Evolutionary conservation across 352 stramenopile species (phyloP).

Genomic region (Pythium dissotocum): DNA sequence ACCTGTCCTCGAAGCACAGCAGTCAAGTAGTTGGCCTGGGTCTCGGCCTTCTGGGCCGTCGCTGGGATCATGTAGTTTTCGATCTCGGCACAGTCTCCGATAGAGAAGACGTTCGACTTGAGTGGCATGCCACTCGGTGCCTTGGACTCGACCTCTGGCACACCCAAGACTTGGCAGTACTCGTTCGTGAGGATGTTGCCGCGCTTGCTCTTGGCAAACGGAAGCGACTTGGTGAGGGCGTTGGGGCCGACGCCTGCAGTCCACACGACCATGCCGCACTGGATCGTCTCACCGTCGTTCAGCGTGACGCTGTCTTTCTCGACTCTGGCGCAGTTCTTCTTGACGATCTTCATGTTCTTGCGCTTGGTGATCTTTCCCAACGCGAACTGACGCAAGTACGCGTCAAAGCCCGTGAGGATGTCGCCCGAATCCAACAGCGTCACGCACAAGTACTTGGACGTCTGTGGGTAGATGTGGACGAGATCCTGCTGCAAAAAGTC

Average conservation of each 20-base stretch:
- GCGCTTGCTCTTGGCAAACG: constrained; percentile 76
- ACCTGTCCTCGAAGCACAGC: constrained; percentile 60
- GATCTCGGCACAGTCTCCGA: constrained; percentile 94
- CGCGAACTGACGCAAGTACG: constrained; percentile 64
- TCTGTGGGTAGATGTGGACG: constrained; percentile 70
- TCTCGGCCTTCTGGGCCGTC: constrained; percentile 91
- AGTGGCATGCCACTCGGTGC: constrained; percentile 65
- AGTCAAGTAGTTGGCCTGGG: constrained; percentile 68
- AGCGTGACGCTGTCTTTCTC: constrained; percentile 63
- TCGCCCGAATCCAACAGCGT: constrained; percentile 71
- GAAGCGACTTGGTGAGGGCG: constrained; percentile 75
- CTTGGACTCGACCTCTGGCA: constrained; percentile 52
- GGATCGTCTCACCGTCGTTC: constrained; percentile 56
- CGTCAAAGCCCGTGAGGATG: constrained; percentile 76
- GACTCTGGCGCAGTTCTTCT: constrained; percentile 77
- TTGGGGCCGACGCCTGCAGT: constrained; percentile 78
- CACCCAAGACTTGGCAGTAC: constrained; percentile 76
- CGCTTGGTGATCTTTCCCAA: constrained; percentile 80
- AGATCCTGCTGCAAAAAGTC: constrained; percentile 94
- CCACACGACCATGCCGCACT: constrained; percentile 72
- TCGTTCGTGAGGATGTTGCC: constrained; percentile 85
- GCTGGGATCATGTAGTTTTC: constrained; percentile 86
- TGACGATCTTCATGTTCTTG: constrained; percentile 78
- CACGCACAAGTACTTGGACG: constrained; percentile 70
- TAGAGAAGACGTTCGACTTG: constrained; percentile 91